Evolutionary conservation across 2,329 filamentous ascomycete genomes (phyloP).

Genomic region (Chaetomiaceae sp.): DNA sequence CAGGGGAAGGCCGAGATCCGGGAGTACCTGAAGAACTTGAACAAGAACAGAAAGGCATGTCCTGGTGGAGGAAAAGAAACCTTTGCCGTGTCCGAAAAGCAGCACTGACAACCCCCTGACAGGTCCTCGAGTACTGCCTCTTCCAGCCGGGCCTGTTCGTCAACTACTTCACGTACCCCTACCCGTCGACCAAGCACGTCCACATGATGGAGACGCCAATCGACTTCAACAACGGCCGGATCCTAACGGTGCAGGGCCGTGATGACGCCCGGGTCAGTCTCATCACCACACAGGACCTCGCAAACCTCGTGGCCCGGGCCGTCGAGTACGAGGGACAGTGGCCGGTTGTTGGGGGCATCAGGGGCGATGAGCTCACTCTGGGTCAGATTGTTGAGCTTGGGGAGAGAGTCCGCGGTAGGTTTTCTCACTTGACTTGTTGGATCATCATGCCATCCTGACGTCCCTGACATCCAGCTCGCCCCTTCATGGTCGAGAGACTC

Average conservation of each 20-base stretch:
- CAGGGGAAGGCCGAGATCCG: conserved; percentile 38
- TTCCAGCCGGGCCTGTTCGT: conserved; percentile 48
- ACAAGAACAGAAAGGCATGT: conserved; percentile 35
- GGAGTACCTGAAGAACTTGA: conserved; percentile 39
- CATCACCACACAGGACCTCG: conserved; percentile 35
- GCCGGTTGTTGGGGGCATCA: conserved; percentile 38
- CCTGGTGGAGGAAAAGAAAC: background rate
- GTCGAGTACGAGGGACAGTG: conserved; percentile 39
- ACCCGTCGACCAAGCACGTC: conserved; percentile 38
- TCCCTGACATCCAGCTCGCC: conserved; percentile 16
- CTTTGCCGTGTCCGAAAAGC: no score
- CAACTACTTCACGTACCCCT: conserved; percentile 45
- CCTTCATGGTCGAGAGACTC: conserved; percentile 31
- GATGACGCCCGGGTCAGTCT: conserved; percentile 30
- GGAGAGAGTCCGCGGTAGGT: conserved; percentile 33
- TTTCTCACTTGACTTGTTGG: background rate
- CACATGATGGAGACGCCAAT: conserved; percentile 30
- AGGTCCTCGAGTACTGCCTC: conserved; percentile 45
- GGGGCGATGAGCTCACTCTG: conserved; percentile 30
- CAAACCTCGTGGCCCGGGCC: conserved; percentile 33
- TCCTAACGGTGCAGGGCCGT: conserved; percentile 30
- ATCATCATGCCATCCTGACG: background rate
- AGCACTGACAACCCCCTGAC: background rate
- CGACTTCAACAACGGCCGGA: conserved; percentile 35
- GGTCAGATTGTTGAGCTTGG: conserved; percentile 32